Evolutionary conservation across 2,329 filamentous ascomycete genomes (phyloP), one percentile per base, ranked within the genome.

Genomic region (Trichoderma sp.): DNA sequence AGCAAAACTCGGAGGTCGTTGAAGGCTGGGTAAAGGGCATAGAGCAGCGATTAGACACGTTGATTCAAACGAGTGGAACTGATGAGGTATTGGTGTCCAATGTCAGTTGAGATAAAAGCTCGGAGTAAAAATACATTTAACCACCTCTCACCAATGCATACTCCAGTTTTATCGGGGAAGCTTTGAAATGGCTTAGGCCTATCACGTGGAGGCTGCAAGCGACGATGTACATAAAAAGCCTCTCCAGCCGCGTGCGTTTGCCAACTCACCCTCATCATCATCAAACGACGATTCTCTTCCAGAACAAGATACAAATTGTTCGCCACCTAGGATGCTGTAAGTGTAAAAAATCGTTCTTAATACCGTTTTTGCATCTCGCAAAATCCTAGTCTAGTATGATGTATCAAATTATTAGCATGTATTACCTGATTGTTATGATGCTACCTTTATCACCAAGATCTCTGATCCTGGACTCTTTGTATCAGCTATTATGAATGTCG

Each of bases 21-120:
- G 92, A 95, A 73, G 89, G 88, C 52, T 97, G 94, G 93, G 92
- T 98, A 5, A 92, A 92, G 79, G 92, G 91, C 68, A 81, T 99
- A 67, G 95, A 98, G 81, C 87, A 84, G 75, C 91, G 92, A 79
- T 85, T 97, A 78, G 86, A 86, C 70, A 86, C 85, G 73, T 78
- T 91, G 77, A 83, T 83, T 70, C 79, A 76, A 72, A 61, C 57
- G 71, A 74, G 59, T 27, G 55, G 14, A 14, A 24, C 59, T 43
- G 35, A 16, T 57, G 11, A 24, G 59, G 27, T 55, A 33, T 71
- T 77, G 75, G 78, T 79, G 79, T 76, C 77, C 77, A 72, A 75
- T 35, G 14, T 35, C 11, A 35, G 33, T 72, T 72, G 70, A 72
- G 71, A 69, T n/a, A 43, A 55, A 70, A 69, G 69, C 40, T 52